These are phyloP conservation scores for Harringtonia aguacate DNA, from an alignment of 2,329 filamentous ascomycete genomes.

Conservation along the genomic window DNA sequence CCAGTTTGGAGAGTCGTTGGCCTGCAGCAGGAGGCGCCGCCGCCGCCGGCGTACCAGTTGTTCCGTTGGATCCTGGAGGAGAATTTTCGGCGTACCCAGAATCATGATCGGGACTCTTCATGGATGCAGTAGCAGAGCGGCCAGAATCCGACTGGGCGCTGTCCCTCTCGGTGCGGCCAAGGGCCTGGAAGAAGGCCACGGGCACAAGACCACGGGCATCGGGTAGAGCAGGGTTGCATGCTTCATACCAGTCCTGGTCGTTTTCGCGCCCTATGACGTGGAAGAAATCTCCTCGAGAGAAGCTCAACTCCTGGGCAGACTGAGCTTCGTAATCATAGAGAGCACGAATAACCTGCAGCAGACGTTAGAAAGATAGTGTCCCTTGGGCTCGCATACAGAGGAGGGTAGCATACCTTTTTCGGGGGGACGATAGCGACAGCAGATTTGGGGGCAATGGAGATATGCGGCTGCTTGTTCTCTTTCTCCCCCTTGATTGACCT, in stretches of 20 bases:
- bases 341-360: constrained; percentile 78
- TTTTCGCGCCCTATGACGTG: constrained; percentile 95
- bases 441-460: constrained; percentile 74
- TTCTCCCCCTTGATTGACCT: constrained; percentile 88
- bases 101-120: constrained; percentile 67
- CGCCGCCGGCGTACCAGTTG: constrained; percentile 13
- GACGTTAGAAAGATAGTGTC: not conserved
- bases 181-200: constrained; percentile 83
- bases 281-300: constrained; percentile 93
- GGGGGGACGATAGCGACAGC: constrained; percentile 82
- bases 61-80: constrained; percentile 8
- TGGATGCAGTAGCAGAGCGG: constrained; percentile 31
- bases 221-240: constrained; percentile 84
- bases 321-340: constrained; percentile 85
- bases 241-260: constrained; percentile 95
- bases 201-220: constrained; percentile 85
- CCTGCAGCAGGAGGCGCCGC: constrained; percentile 19
- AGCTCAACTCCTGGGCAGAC: constrained; percentile 70
- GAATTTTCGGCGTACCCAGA: constrained; percentile 69
- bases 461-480: constrained; percentile 58
- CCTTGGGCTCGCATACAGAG: not conserved
- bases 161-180: constrained; percentile 86
- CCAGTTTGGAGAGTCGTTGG: constrained; percentile 38
- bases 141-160: constrained; percentile 60
- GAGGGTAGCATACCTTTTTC: constrained; percentile 61